Conservation (phyloP, 2,329 filamentous ascomycete genomes). For the Teratosphaeriaceae sp. region DNA sequence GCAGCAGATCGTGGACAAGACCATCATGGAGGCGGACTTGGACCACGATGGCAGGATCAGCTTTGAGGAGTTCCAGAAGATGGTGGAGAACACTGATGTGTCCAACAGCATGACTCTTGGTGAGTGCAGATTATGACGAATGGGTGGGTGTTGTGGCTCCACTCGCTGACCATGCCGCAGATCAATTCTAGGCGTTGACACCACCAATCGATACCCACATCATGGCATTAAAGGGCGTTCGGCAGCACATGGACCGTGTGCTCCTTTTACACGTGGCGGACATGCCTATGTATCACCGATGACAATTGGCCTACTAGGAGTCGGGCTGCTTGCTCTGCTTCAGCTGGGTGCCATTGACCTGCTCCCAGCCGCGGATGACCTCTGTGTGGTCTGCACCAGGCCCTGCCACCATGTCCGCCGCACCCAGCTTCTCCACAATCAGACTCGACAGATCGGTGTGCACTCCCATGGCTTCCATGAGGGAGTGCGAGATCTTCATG, state of each 20-base stretch:
- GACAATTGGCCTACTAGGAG: neutral
- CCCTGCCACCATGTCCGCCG: slow-evolving; percentile 21
- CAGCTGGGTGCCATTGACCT: slow-evolving; percentile 24
- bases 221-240: slow-evolving; percentile 4
- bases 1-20: slow-evolving; percentile 99
- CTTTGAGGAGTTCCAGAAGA: slow-evolving; percentile 97
- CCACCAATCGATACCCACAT: slow-evolving; percentile 6
- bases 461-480: slow-evolving; percentile 25
- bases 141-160: neutral
- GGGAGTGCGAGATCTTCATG: slow-evolving; percentile 27
- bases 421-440: slow-evolving; percentile 21
- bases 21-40: slow-evolving; percentile 97
- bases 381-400: slow-evolving; percentile 26
- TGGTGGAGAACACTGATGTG: slow-evolving; percentile 90
- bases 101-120: slow-evolving; percentile 63
- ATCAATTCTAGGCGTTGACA: slow-evolving; percentile 8
- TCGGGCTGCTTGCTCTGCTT: slow-evolving; percentile 17
- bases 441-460: slow-evolving; percentile 20
- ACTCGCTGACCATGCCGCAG: slow-evolving; percentile 4
- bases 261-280: no score
- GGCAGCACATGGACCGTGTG: neutral
- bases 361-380: slow-evolving; percentile 27
- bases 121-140: slow-evolving; percentile 28
- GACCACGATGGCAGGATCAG: slow-evolving; percentile 97
- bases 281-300: neutral